phyloP scores from a whole-genome alignment of 257 asterid genomes.

The Mentha longifolia region DNA sequence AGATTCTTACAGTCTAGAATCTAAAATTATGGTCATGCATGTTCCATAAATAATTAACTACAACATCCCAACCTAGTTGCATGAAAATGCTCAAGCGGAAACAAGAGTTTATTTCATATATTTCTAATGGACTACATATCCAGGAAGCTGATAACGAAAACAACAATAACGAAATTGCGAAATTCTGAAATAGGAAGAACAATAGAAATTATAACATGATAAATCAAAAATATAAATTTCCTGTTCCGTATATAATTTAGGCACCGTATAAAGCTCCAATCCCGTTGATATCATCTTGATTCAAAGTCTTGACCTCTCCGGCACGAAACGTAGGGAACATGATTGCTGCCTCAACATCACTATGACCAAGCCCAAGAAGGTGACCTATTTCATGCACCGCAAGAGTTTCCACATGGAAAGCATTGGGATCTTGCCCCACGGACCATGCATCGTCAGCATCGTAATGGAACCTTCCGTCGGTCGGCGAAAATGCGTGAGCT shows the following conservation, averaged over 20 bases:
- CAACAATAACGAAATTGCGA: too few species aligned
- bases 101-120: too few species aligned
- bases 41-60: too few species aligned
- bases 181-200: too few species aligned
- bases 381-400: slow-evolving; percentile 31
- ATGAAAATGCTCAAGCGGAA: too few species aligned
- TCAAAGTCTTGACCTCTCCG: not conserved
- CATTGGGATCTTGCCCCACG: not conserved
- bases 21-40: too few species aligned
- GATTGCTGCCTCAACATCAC: not conserved
- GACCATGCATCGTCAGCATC: slow-evolving; percentile 42
- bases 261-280: slow-evolving; percentile 14
- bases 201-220: too few species aligned
- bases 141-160: too few species aligned
- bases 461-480: slow-evolving; percentile 38
- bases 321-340: not conserved
- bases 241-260: not conserved
- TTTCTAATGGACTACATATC: too few species aligned
- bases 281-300: slow-evolving; percentile 18
- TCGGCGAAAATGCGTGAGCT: slow-evolving; percentile 46
- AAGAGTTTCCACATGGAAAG: slow-evolving; percentile 10
- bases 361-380: slow-evolving; percentile 27
- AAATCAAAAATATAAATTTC: too few species aligned
- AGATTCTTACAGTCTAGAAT: too few species aligned
- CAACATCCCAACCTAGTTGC: too few species aligned